Evolutionary conservation across 805 yeast genomes (phyloP), one percentile per base, ranked within the genome.

Genomic region (Nakazawaea populi): DNA sequence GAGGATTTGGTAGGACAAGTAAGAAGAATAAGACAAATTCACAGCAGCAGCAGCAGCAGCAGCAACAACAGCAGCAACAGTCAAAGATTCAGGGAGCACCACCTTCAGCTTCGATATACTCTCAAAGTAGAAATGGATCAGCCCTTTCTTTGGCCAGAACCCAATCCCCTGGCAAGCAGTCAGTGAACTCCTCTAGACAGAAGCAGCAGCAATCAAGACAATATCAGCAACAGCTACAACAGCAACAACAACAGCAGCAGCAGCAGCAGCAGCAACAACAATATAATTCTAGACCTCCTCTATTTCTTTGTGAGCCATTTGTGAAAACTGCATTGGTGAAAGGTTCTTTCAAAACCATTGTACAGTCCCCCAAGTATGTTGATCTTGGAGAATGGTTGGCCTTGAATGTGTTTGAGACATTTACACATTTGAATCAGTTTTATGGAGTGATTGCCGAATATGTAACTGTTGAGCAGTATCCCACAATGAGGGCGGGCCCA

Each of bases 331-430:
- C 98, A 0, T 72, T 94, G 36, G 99, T 95, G 18, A 94, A 92
- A 63, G 99, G 99, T 14, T 87, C 96, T 0, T 94, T 90, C 72
- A 90, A 88, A 62, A 91, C 99, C 1, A 94, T 94, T 56, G 97
- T 94, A 1, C 96, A 89, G 62, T 73, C 89, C 27, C 99, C 99
- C 18, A 89, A 89, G 63, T 92, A 92, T 63, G 97, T 95, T 10
- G 98, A 94, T 61, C 76, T 81, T 53, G 88, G 90, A 50, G 99
- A 94, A 66, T 94, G 99, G 99, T 74, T 94, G 14, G 97, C 98
- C 1, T 77, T 94, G 51, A 94, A 90, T 65, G 82, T 89, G 6
- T 91, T 91, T 67, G 99, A 94, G 67, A 80, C 89, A 57, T 89
- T 85, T 70, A 86, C 87, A 46, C 89, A 89, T 61, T 68, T 94